Evolutionary conservation across 1,284 basidiomycete species (phyloP), one percentile per base, ranked within the genome.

Genomic region (Ustilago crameri): DNA sequence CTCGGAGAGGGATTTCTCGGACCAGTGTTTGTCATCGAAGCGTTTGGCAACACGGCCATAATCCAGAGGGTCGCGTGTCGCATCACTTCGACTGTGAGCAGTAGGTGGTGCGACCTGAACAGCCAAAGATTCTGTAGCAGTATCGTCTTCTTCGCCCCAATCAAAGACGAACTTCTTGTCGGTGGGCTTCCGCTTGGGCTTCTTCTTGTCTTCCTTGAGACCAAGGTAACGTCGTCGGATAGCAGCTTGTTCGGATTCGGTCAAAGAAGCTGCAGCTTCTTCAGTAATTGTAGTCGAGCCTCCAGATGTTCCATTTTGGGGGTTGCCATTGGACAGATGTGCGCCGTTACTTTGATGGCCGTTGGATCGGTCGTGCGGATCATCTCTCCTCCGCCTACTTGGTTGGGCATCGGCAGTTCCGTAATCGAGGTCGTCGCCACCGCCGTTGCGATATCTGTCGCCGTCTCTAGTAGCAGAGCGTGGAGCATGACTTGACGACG

Each of bases 81-180:
- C 14, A 9, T 23, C 20, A 9, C 22, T 42, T 18, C 22, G 9
- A 42, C 3, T 42, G 20, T 20, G n/a, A 12, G 42, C 17, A 34
- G 47, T 20, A 3, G 45, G 40, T 3, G 48, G n/a, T 20, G 52
- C 56, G 14, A 59, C 30, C 22, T 70, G 67, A 9, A 45, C 41
- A 7, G 58, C 52, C 1, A 71, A 58, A 4, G 68, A 65, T 3
- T 65, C 61, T 30, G 54, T 56, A 34, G 67, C 76, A 20, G 81
- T 83, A 26, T 83, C 81, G 34, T 83, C 80, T 44, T 70, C 73
- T 20, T 75, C 51, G 34, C 75, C 94, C 95, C 95, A 98, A 82
- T 98, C 95, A 80, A 99, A 98, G n/a, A 95, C 91, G 82, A 97
- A 93, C 84, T 95, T 95, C 83, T 93, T 91, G 61, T 67, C 62